These are phyloP conservation scores for Leishmania turanica DNA, from an alignment of 208 protist species.

Conservation along the genomic window DNA sequence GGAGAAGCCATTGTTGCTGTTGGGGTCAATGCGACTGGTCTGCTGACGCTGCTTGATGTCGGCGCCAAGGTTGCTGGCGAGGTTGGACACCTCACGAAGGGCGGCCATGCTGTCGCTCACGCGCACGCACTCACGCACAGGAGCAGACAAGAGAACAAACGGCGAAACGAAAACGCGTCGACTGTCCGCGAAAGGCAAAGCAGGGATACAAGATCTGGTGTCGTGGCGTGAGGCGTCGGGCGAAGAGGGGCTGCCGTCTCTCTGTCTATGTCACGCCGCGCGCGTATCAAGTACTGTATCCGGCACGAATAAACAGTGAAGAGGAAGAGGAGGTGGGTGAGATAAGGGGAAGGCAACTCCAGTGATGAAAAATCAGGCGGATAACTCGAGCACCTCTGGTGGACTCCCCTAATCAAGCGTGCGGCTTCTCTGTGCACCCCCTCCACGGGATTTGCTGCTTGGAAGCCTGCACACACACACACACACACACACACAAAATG, in stretches of 20 bases:
- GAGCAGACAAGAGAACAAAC: slow-evolving; percentile 1
- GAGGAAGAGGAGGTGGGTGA: not conserved
- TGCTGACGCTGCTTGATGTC: slow-evolving; percentile 61
- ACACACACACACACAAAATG: not conserved
- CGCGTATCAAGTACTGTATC: not conserved
- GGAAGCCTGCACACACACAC: not conserved
- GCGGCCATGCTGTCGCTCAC: slow-evolving; percentile 33
- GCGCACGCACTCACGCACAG: not conserved
- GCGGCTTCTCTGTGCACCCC: not conserved
- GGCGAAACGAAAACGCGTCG: slow-evolving; percentile 2
- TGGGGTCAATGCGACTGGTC: slow-evolving; percentile 37
- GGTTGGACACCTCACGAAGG: slow-evolving; percentile 64
- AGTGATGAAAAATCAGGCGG: not conserved
- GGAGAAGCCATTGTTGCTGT: slow-evolving; percentile 27
- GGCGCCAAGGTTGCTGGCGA: slow-evolving; percentile 31
- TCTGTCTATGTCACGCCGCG: not conserved
- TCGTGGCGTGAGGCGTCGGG: not conserved
- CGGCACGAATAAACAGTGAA: not conserved
- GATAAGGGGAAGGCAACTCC: not conserved
- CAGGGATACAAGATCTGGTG: not conserved
- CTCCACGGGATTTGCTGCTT: not conserved
- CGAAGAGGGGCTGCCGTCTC: not conserved
- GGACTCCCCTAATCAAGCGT: not conserved
- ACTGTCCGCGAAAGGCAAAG: not conserved
- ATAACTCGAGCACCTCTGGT: not conserved